Evolutionary conservation across 768 basidiomycete species (phyloP), one percentile per base, ranked within the genome.

Genomic region (Mycena rebaudengoi): DNA sequence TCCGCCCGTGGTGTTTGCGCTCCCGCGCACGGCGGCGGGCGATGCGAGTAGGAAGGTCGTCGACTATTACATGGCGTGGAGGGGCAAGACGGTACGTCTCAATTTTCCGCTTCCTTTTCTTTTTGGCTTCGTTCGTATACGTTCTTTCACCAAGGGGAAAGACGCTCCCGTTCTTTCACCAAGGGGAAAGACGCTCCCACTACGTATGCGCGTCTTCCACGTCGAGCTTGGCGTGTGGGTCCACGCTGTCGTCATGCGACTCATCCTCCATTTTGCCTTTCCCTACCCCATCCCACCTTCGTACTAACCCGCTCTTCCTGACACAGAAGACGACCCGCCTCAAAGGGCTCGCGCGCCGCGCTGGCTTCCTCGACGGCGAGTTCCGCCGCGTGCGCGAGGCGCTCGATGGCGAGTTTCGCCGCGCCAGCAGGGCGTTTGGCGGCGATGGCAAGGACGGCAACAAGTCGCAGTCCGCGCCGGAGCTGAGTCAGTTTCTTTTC

Each of bases 11-110:
- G 82, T 85, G 14, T 84, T 85, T 67, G 85, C 82, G 4, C 78
- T 83, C 61, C 61, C 61, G 30, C 61, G 54, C 37, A 49, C 20
- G 28, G 76, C 81, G 20, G 78, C 74, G 18, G 71, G 73, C 64
- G 76, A 79, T 23, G 77, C 75, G 12, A 78, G 77, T 21, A 74
- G 75, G 53, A 82, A 78, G 65, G 77, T 78, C 37, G 78, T 84
- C 32, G 82, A 86, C 68, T 85, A 83, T 70, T 84, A 84, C 65
- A 81, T 83, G 80, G 80, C 81, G 29, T 85, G 83, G 83, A 75
- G 76, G 64, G 77, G 79, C 14, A 77, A 80, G 70, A 77, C 72
- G 51, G 82, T 82, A 46, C 51, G 80, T 63, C 10, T 35, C 26
- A 41, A 39, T 25, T 33, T 55, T 18, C 41, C 5, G 25, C 33